A percentile compares a stretch with the other conserved stretches of the same genome.
phyloP scores from a whole-genome alignment of 1,284 basidiomycete species.

The Microbotryum silenes-acaulis region DNA sequence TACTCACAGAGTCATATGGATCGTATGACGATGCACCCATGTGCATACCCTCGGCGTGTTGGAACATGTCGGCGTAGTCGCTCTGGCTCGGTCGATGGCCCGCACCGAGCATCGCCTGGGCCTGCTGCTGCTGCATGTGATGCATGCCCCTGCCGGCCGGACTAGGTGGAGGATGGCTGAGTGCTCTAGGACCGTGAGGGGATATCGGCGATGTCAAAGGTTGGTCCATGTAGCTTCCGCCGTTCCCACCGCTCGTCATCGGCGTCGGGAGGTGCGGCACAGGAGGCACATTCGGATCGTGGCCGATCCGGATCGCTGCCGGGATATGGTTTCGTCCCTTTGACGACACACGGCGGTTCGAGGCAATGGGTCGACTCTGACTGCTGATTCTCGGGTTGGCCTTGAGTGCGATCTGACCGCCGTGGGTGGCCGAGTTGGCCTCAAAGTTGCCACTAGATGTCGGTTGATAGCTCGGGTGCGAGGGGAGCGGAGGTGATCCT shows the following conservation, averaged over 20 bases:
- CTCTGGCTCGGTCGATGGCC: slow-evolving; percentile 6
- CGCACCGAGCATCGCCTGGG: neutral
- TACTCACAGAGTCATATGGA: neutral
- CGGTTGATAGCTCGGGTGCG: slow-evolving; percentile 9
- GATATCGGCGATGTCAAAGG: neutral
- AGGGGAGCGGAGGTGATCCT: slow-evolving; percentile 6
- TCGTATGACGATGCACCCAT: neutral
- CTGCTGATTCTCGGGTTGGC: slow-evolving; percentile 11
- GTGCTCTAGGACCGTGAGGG: slow-evolving; percentile 5
- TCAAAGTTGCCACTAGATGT: slow-evolving; percentile 22
- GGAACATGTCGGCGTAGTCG: slow-evolving; percentile 26
- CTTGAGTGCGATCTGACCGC: slow-evolving; percentile 31
- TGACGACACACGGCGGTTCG: slow-evolving; percentile 26
- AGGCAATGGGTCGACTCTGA: slow-evolving; percentile 12
- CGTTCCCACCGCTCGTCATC: neutral
- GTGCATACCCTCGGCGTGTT: slow-evolving; percentile 24
- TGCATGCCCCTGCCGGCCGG: slow-evolving; percentile 7
- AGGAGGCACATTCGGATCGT: slow-evolving; percentile 8
- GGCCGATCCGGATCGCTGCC: slow-evolving; percentile 14
- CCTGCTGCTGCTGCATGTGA: slow-evolving; percentile 20
- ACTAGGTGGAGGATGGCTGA: slow-evolving; percentile 15
- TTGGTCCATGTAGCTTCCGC: slow-evolving; percentile 13
- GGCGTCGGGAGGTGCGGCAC: slow-evolving; percentile 26
- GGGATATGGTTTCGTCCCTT: slow-evolving; percentile 19
- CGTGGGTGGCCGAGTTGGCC: slow-evolving; percentile 29